Base-by-base conservation (phyloP, 768 basidiomycete genomes). In the Xerocomus brunneocitrinus region DNA sequence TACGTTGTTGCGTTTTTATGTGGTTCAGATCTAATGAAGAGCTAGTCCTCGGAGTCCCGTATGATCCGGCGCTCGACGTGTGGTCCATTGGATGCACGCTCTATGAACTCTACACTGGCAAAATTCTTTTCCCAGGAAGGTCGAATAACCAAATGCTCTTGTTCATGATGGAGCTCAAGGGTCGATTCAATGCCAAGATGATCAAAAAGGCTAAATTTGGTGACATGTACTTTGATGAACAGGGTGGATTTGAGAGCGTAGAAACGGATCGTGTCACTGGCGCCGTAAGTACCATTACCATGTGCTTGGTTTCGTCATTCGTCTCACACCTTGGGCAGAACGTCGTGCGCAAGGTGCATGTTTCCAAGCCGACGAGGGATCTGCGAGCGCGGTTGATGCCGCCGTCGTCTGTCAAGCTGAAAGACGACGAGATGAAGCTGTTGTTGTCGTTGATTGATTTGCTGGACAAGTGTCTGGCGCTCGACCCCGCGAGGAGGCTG, bases 41-140 rank as follows among this genome's bases (percentile, higher is more conserved):
- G 19, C 25, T 61, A 98, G 95, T 98, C 65, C 84, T 99, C 52
- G 97, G 97, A 31, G 81, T 89, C 30, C 94, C 95, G 0, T 98
- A 98, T 63, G 97, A 98, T 72, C 84, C 89, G 7, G 80, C 94
- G 0, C 79, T 99, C 27, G 95, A 98, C 65, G 80, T 97, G 30
- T 98, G 97, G 97, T 95, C 94, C 8, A 85, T 95, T 54, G 97
- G 94, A 2, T 98, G 95, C 71, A 98, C 97, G 7, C 76, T 99
- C n/a, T 95, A 91, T 65, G 92, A 95, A 64, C 75, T 95, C 14
- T 95, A 93, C 73, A 94, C 93, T 2, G 93, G 92, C 68, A 98
- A 97, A 75, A 98, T 98, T 52, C 83, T 99, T 38, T 92, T 98
- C 70, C 97, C 97, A 0, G 95, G 95, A 12, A 84, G 92, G 36